Evolutionary conservation across 257 asterid species (phyloP), one percentile per base, ranked within the genome.

Genomic region (Leptodermis oblonga): DNA sequence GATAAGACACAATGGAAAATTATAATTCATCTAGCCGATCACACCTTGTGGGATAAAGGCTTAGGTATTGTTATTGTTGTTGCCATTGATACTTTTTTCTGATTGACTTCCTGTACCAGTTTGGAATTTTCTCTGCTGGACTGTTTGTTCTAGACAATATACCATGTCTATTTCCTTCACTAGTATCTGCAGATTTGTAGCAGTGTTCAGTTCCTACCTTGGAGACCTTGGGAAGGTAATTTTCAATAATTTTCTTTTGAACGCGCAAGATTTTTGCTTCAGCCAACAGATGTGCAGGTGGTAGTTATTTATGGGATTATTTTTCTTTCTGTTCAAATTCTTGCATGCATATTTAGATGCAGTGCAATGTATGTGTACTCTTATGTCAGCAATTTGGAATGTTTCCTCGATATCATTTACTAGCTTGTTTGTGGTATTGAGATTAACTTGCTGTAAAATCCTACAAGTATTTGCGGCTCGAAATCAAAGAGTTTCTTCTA

Each of bases 221-320:
- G 99, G 99, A 87, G 87, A 83, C 81, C 87, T 53, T 91, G 99
- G 99, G 93, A 89, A 87, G 99, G 97, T 94, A 87, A 41, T 48
- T 61, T 49, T 67, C 33, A 15, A 30, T 46, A 15, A 49, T 46
- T 23, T 31, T 42, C 64, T 64, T 53, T 20, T 37, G 23, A 45
- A 31, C 59, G 30, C n/a, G 28, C 23, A 46, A 26, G 42, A 51
- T 37, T 61, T 30, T 36, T 18, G 2, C 26, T 23, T 0, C 26
- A n/a, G 46, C 34, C 34, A 49, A 37, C 13, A 26, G 64, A 25
- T 62, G 51, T 14, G 15, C 23, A 7, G 42, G 37, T 48, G 42
- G 18, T 20, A 30, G 26, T 66, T n/a, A 31, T 66, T n/a, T 4
- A 28, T 12, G 17, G 26, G 26, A 12, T 10, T 23, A 3, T 17